A percentile compares a stretch with the other conserved stretches of the same genome.
Evolutionary conservation across 495 filamentous ascomycete species (phyloP).

Genomic region (Daldinia decipiens): DNA sequence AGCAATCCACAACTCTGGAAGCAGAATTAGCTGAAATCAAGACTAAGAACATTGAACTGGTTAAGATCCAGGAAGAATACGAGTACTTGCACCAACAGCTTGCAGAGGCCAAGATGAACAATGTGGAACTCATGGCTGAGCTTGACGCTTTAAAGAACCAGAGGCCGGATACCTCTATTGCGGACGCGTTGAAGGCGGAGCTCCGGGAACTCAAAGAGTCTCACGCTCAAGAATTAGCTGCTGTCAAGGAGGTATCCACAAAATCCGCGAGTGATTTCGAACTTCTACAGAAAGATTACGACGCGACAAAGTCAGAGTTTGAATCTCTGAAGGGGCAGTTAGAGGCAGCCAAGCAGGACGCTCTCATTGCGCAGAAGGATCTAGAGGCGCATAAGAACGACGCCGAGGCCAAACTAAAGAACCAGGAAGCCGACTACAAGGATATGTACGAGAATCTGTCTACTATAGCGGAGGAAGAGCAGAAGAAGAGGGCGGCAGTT

Average conservation of each 20-base stretch:
- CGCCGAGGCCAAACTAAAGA: constrained; percentile 56
- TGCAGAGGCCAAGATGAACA: constrained; percentile 65
- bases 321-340: constrained; percentile 51
- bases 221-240: constrained; percentile 48
- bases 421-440: constrained; percentile 63
- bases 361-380: constrained; percentile 55
- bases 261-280: constrained; percentile 39
- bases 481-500: constrained; percentile 51
- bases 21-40: constrained; percentile 40
- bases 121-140: constrained; percentile 63
- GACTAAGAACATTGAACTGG: constrained; percentile 48
- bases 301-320: constrained; percentile 44
- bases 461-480: constrained; percentile 60
- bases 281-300: constrained; percentile 41
- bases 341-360: constrained; percentile 50
- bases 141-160: constrained; percentile 62
- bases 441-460: constrained; percentile 64
- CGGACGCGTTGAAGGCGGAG: constrained; percentile 56
- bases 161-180: constrained; percentile 62
- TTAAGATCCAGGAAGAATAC: constrained; percentile 54
- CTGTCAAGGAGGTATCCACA: constrained; percentile 35
- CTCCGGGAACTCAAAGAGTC: constrained; percentile 52
- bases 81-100: constrained; percentile 60
- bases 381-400: constrained; percentile 57
- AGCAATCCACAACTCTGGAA: constrained; percentile 37